These are phyloP conservation scores for Sambucus nigra DNA, from an alignment of 129 eudicot species.

Conservation along the genomic window DNA sequence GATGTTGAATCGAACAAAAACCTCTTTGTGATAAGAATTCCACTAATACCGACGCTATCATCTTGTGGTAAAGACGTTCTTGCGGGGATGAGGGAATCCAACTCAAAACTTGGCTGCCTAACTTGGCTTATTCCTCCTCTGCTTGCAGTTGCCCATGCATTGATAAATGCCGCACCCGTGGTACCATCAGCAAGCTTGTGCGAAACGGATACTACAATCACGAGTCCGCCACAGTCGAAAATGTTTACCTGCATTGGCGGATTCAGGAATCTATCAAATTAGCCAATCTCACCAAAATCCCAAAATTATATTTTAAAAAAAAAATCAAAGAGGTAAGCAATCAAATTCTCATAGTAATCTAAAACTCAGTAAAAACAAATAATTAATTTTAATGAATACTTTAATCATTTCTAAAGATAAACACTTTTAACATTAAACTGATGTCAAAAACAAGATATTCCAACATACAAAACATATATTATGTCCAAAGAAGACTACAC, in stretches of 20 bases:
- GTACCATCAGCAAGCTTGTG: slow-evolving; percentile 22
- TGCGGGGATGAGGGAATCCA: slow-evolving; percentile 3
- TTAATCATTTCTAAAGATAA: no score
- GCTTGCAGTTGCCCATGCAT: slow-evolving; percentile 11
- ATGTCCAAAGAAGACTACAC: no score
- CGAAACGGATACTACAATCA: background rate
- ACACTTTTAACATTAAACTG: no score
- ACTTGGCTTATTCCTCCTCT: background rate
- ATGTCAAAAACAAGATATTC: no score
- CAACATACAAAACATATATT: no score
- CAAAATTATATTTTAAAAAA: no score
- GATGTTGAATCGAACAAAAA: slow-evolving; percentile 1
- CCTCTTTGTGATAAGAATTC: slow-evolving; percentile 4
- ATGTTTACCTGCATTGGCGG: slow-evolving; percentile 16
- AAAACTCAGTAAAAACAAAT: no score
- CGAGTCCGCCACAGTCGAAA: slow-evolving; percentile 29
- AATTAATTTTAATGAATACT: no score
- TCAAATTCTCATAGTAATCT: no score
- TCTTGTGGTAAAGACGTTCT: background rate
- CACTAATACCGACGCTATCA: background rate
- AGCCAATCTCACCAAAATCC: background rate
- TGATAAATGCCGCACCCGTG: slow-evolving; percentile 2
- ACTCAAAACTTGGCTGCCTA: slow-evolving; percentile 1
- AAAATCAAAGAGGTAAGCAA: no score
- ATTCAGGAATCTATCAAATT: background rate